These are phyloP conservation scores for Cornus kousa DNA, from an alignment of 148 eudicot genomes.

Conservation along the genomic window DNA sequence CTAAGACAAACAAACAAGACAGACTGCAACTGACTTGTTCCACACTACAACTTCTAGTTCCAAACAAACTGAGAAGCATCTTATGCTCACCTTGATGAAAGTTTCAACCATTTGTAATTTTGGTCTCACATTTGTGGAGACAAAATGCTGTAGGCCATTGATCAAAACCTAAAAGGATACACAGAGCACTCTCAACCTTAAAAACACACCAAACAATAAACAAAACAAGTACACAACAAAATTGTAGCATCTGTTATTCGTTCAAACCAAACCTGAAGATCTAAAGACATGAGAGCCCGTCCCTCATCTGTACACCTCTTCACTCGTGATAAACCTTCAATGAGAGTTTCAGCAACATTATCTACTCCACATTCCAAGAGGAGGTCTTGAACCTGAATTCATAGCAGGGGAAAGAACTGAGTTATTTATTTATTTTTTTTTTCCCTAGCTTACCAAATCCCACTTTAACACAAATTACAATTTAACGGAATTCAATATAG, in stretches of 20 bases:
- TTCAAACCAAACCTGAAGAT: constrained; percentile 69
- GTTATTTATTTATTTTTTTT: not conserved
- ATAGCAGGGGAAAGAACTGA: constrained; percentile 5
- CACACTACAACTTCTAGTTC: not conserved
- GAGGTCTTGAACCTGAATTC: constrained; percentile 67
- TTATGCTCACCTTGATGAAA: constrained; percentile 68
- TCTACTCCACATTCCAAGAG: constrained; percentile 85
- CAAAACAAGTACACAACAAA: not conserved
- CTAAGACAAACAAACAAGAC: not conserved
- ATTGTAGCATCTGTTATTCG: not conserved
- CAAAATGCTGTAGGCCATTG: constrained; percentile 87
- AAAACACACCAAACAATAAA: constrained; percentile 1
- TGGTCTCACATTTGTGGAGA: constrained; percentile 67
- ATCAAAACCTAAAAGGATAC: constrained; percentile 67
- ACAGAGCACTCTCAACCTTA: not conserved
- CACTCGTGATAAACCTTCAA: constrained; percentile 90
- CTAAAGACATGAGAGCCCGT: constrained; percentile 95
- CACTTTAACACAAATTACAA: not conserved
- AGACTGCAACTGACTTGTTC: not conserved
- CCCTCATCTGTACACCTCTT: constrained; percentile 94
- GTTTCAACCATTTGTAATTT: constrained; percentile 82
- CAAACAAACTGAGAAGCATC: not conserved
- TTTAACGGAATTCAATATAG: not conserved
- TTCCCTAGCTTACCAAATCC: no score
- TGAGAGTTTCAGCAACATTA: constrained; percentile 77